phyloP scores from a whole-genome alignment of 2,329 filamentous ascomycete genomes.

The Penicillium psychrosexuale region DNA sequence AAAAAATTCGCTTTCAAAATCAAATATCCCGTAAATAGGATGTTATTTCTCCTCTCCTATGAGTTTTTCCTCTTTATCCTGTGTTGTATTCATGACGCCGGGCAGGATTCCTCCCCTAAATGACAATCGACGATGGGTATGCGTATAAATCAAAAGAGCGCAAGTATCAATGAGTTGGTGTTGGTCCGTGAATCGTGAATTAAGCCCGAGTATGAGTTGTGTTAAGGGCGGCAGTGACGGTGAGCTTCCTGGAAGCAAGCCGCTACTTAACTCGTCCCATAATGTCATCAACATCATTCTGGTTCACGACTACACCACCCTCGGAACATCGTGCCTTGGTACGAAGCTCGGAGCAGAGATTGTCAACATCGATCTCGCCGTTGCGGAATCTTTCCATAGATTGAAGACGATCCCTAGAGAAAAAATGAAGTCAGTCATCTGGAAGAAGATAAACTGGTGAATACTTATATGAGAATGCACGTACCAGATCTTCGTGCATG shows the following conservation, averaged over 20 bases:
- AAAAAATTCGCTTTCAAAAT: not conserved
- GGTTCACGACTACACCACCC: conserved; percentile 80
- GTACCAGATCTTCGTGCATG: conserved; percentile 91
- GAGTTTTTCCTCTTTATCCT: conserved; percentile 9
- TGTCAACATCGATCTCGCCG: conserved; percentile 90
- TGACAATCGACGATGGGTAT: conserved; percentile 28
- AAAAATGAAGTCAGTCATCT: conserved; percentile 41
- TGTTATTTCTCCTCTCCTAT: not conserved
- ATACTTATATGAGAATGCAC: conserved; percentile 34
- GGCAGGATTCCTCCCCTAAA: conserved; percentile 11
- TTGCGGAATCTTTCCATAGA: conserved; percentile 81
- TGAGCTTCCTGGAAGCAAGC: not conserved
- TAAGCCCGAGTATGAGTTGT: not conserved
- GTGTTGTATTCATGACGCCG: conserved; percentile 22
- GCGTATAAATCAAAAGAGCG: conserved; percentile 19
- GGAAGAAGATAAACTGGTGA: too few relatives aligned
- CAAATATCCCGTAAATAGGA: not conserved
- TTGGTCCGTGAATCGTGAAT: conserved; percentile 22
- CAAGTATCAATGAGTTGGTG: conserved; percentile 9
- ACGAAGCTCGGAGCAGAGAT: conserved; percentile 85
- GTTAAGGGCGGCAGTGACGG: not conserved
- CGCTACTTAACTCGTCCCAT: conserved; percentile 49
- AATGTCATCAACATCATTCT: conserved; percentile 81
- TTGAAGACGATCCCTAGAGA: conserved; percentile 79
- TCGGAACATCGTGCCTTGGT: conserved; percentile 94